Evolutionary conservation across 2,329 filamentous ascomycete species (phyloP).

Genomic region (Pseudocercospora macadamiae): DNA sequence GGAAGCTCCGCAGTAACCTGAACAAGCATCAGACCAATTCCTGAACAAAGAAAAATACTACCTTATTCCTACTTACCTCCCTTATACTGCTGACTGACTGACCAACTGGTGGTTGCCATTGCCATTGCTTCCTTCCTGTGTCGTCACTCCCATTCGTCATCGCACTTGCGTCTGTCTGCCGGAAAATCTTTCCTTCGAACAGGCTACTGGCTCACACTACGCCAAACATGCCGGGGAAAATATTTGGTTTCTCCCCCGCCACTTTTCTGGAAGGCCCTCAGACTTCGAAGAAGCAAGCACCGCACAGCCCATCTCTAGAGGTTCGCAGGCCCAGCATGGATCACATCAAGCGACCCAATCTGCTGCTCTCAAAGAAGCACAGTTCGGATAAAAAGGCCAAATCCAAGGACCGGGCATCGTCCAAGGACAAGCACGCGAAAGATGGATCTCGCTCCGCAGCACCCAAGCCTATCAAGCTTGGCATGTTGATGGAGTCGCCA

Average conservation of each 20-base stretch:
- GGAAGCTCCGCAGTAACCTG: conserved; percentile 10
- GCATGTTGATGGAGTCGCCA: conserved; percentile 77
- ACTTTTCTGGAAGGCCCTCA: conserved; percentile 15
- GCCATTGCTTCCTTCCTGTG: not conserved
- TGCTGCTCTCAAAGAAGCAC: conserved; percentile 25
- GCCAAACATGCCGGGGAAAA: conserved; percentile 38
- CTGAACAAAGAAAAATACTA: conserved; percentile 14
- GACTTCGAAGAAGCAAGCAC: conserved; percentile 24
- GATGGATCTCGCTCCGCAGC: conserved; percentile 24
- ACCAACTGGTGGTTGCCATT: no score
- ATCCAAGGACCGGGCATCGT: conserved; percentile 33
- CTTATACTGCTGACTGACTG: no score
- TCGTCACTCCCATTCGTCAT: conserved; percentile 9
- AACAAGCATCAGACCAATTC: conserved; percentile 25
- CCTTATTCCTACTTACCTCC: not conserved
- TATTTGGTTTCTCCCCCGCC: conserved; percentile 29
- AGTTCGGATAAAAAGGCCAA: conserved; percentile 23
- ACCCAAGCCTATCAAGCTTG: conserved; percentile 54
- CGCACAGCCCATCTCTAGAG: conserved; percentile 17
- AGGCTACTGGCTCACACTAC: no score
- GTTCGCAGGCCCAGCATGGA: conserved; percentile 38
- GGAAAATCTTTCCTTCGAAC: not conserved
- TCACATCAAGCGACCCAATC: conserved; percentile 38
- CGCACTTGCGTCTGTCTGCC: not conserved
- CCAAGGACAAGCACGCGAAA: conserved; percentile 33